A percentile compares a stretch with the other conserved stretches of the same genome.
Evolutionary conservation across 805 yeast genomes (phyloP).

Genomic region (Debaryomyces tyrocola): DNA sequence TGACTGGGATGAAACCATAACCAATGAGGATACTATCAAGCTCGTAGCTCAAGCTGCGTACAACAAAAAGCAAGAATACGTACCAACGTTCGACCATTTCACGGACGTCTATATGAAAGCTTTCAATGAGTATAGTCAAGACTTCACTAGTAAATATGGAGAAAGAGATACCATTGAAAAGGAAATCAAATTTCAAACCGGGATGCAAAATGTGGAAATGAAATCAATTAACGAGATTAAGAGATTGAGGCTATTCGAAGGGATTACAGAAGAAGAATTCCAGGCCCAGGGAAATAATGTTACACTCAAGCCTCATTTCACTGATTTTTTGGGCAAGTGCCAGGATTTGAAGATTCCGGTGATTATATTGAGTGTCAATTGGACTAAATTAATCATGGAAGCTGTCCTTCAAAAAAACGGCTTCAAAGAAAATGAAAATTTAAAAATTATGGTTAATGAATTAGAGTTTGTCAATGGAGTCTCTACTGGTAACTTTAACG

Average conservation of each 20-base stretch:
- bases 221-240: conserved; percentile 47
- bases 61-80: conserved; percentile 30
- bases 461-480: conserved; percentile 33
- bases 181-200: conserved; percentile 48
- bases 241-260: conserved; percentile 39
- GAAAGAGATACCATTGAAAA: conserved; percentile 30
- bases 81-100: conserved; percentile 44
- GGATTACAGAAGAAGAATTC: conserved; percentile 32
- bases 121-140: conserved; percentile 27
- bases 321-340: conserved; percentile 28
- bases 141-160: conserved; percentile 20
- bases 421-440: conserved; percentile 12
- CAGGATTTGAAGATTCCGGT: conserved; percentile 29
- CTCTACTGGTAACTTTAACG: conserved; percentile 26
- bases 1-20: conserved; percentile 72
- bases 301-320: conserved; percentile 39
- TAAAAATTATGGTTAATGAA: conserved; percentile 50
- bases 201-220: conserved; percentile 46
- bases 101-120: conserved; percentile 40
- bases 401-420: conserved; percentile 25
- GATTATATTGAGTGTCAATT: conserved; percentile 56
- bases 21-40: conserved; percentile 53
- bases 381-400: conserved; percentile 54
- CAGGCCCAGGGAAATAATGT: conserved; percentile 35
- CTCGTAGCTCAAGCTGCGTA: conserved; percentile 53